Conservation (phyloP, 441 rosid genomes). For the Sinapis alba region DNA sequence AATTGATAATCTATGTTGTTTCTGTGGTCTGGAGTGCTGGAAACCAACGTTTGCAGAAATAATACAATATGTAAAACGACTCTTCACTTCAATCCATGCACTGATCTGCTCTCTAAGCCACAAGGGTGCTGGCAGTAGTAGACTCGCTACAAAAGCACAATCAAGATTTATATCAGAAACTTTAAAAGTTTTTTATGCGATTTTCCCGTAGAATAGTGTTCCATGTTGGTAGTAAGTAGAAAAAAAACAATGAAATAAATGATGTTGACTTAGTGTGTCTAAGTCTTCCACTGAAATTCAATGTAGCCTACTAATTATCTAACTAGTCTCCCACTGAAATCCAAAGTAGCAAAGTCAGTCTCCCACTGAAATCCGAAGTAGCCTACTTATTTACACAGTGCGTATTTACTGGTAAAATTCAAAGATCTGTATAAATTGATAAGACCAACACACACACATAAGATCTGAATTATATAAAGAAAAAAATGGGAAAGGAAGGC, state of each 20-base stretch:
- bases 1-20: too few species aligned
- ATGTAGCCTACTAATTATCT: not conserved
- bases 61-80: too few species aligned
- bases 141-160: too few species aligned
- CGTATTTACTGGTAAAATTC: not conserved
- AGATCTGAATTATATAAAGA: not conserved
- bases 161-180: too few species aligned
- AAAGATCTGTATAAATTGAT: not conserved
- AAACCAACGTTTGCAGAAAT: too few species aligned
- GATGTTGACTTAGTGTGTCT: not conserved
- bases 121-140: too few species aligned
- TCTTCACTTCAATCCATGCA: too few species aligned
- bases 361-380: not conserved
- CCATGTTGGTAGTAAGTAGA: not conserved
- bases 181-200: too few species aligned
- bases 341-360: slow-evolving; percentile 12
- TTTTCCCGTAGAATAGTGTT: not conserved
- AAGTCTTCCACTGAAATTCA: not conserved
- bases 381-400: not conserved
- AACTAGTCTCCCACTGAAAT: not conserved
- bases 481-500: slow-evolving; percentile 17
- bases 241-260: not conserved
- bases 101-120: too few species aligned
- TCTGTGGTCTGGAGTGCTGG: too few species aligned
- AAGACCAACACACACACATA: slow-evolving; percentile 1